Evolutionary conservation across 345 rosid genomes (phyloP).

Genomic region (Geranium rotundifolium): DNA sequence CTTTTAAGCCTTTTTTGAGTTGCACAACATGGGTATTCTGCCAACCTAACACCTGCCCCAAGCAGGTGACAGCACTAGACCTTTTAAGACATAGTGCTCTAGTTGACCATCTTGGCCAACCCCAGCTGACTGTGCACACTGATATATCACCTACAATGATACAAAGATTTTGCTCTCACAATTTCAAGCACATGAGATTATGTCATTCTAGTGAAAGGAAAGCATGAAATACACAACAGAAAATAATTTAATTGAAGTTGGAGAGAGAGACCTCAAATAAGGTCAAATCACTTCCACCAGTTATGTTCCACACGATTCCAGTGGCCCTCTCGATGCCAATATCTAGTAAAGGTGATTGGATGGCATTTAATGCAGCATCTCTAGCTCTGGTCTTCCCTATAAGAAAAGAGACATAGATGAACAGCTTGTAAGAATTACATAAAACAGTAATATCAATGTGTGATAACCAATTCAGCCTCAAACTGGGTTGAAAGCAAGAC

Average conservation of each 20-base stretch:
- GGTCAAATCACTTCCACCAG: conserved; percentile 91
- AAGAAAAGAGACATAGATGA: conserved; percentile 3
- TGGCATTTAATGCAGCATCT: conserved; percentile 96
- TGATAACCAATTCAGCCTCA: neutral
- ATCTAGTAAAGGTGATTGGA: conserved; percentile 90
- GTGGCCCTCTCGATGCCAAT: conserved; percentile 98
- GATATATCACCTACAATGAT: no score
- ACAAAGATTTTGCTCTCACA: no score
- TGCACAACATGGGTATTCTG: no score
- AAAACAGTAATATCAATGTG: neutral
- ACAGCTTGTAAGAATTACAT: neutral
- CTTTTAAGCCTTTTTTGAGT: no score
- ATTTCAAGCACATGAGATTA: no score
- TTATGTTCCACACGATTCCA: conserved; percentile 99
- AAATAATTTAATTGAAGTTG: neutral
- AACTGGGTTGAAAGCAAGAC: neutral
- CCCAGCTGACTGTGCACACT: no score
- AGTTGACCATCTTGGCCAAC: no score
- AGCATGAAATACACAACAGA: no score
- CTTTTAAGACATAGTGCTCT: no score
- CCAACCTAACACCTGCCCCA: no score
- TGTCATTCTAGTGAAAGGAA: no score
- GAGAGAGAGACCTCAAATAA: conserved; percentile 59
- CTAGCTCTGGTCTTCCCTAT: conserved; percentile 91
- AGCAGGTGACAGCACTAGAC: no score